phyloP scores from a whole-genome alignment of 176 grass and related monocot species.

The Musa itinerans region DNA sequence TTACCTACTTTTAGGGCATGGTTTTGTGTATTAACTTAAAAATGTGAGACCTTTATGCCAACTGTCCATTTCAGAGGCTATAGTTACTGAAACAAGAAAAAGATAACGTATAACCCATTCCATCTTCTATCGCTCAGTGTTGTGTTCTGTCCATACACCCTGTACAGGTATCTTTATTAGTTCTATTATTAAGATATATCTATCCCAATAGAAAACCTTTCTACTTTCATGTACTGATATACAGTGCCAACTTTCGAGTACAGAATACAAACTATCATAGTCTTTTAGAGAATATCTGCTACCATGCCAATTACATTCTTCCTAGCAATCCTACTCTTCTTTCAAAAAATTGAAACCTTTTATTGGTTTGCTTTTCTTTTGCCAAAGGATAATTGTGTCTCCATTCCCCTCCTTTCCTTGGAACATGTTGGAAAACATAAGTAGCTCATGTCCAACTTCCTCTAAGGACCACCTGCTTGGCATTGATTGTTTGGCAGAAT shows the following conservation, averaged over 20 bases:
- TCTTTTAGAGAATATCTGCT: constrained; percentile 75
- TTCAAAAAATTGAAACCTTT: constrained; percentile 88
- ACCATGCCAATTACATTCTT: constrained; percentile 89
- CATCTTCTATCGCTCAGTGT: not conserved
- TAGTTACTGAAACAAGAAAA: too few species aligned
- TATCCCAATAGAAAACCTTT: too few species aligned
- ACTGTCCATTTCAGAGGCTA: too few species aligned
- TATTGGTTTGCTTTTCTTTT: constrained; percentile 97
- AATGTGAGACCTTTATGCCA: too few species aligned
- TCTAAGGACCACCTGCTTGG: constrained; percentile 75
- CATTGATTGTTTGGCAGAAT: constrained; percentile 85
- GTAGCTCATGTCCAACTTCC: constrained; percentile 22
- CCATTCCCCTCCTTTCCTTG: not conserved
- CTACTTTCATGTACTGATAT: not conserved
- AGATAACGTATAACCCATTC: too few species aligned
- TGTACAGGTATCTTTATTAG: not conserved
- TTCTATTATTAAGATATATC: not conserved
- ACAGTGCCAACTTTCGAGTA: not conserved
- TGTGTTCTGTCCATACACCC: too few species aligned
- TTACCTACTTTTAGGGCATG: too few species aligned
- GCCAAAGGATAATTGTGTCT: constrained; percentile 56
- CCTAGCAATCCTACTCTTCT: constrained; percentile 74
- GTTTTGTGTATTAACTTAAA: too few species aligned
- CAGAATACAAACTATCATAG: not conserved
- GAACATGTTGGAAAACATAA: constrained; percentile 14